phyloP scores from a whole-genome alignment of 108 stramenopile genomes.

The Pseudonitzschia delicatissima region DNA sequence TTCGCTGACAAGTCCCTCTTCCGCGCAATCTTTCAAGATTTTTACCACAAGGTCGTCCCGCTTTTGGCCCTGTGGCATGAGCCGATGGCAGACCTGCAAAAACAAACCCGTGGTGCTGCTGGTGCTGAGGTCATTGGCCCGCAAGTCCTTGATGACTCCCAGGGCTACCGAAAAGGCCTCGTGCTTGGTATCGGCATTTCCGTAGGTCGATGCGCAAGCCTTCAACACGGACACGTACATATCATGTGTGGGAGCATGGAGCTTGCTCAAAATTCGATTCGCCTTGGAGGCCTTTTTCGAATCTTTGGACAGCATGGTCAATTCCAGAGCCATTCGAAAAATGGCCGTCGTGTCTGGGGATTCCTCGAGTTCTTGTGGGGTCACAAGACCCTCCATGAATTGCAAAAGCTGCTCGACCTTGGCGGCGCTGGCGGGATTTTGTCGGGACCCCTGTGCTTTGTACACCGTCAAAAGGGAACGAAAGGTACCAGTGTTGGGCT shows the following conservation, averaged over 20 bases:
- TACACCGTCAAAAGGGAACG: conserved; percentile 23
- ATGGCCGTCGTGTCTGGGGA: conserved; percentile 10
- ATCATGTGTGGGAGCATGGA: conserved; percentile 27
- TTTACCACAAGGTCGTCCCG: conserved; percentile 38
- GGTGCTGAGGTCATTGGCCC: neutral
- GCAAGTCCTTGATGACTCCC: conserved; percentile 23
- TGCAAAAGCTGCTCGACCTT: conserved; percentile 44
- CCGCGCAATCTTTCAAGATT: conserved; percentile 45
- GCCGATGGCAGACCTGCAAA: conserved; percentile 28
- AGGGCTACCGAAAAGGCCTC: conserved; percentile 43
- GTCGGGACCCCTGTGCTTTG: neutral
- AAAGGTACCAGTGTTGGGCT: conserved; percentile 50
- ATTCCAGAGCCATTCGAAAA: conserved; percentile 49
- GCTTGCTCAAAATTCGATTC: conserved; percentile 32
- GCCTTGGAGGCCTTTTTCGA: conserved; percentile 53
- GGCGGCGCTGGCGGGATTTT: conserved; percentile 4
- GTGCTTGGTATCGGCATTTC: conserved; percentile 21
- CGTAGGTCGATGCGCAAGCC: conserved; percentile 37
- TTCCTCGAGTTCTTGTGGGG: neutral
- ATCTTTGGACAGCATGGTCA: conserved; percentile 40
- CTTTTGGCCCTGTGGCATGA: conserved; percentile 37
- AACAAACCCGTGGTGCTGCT: conserved; percentile 34
- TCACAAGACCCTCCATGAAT: conserved; percentile 29
- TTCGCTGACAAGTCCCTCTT: conserved; percentile 36
- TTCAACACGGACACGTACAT: conserved; percentile 31